Conservation (phyloP, 805 yeast species). For the Ogataea saltuana region DNA sequence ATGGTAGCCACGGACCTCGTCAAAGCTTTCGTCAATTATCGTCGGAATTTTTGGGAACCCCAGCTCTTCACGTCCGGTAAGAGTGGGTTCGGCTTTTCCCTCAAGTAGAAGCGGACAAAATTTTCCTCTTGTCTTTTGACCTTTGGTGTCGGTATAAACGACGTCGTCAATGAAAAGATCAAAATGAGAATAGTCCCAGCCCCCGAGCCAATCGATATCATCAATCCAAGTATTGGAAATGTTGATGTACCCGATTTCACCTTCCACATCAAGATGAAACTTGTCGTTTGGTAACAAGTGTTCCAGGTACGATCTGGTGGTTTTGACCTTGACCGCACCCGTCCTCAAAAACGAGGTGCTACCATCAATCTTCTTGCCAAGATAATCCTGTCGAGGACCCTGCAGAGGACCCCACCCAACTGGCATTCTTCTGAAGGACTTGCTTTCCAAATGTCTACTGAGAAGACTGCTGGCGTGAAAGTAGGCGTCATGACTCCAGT, state of each 20-base stretch:
- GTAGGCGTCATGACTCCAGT: constrained; percentile 14
- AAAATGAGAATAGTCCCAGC: constrained; percentile 15
- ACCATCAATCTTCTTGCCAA: constrained; percentile 13
- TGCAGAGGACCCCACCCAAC: constrained; percentile 13
- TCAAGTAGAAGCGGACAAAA: constrained; percentile 10
- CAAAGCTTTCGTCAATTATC: constrained; percentile 7
- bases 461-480: constrained; percentile 10
- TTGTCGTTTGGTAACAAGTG: constrained; percentile 12
- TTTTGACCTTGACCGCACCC: constrained; percentile 10
- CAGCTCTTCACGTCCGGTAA: constrained; percentile 13
- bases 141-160: constrained; percentile 13
- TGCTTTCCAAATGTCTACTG: constrained; percentile 11
- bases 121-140: constrained; percentile 9
- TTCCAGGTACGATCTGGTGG: constrained; percentile 12
- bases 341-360: constrained; percentile 11
- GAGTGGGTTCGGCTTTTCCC: constrained; percentile 14
- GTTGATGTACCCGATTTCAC: constrained; percentile 10
- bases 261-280: constrained; percentile 10
- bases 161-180: constrained; percentile 13
- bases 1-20: constrained; percentile 11
- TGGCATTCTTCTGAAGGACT: constrained; percentile 12
- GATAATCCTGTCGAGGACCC: constrained; percentile 13
- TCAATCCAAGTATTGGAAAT: constrained; percentile 14
- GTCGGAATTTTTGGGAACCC: constrained; percentile 15
- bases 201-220: constrained; percentile 16